Percentiles rank a stretch among this genome's conserved stretches.
Evolutionary conservation across 2,329 filamentous ascomycete species (phyloP).

Genomic region (Coniochaeta hoffmannii): DNA sequence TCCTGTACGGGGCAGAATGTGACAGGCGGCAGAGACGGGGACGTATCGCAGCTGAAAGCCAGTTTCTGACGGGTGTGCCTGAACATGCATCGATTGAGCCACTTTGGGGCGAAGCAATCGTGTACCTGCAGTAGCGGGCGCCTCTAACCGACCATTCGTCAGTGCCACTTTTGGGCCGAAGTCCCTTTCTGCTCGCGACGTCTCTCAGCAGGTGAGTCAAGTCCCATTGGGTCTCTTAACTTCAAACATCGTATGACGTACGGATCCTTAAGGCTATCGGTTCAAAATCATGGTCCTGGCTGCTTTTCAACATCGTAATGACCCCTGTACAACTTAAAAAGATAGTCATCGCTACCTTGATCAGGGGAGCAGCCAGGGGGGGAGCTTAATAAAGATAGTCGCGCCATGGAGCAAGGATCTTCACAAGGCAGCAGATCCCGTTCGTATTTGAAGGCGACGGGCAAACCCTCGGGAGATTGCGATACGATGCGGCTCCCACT

Average conservation of each 20-base stretch:
- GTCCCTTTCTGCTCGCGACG: too few relatives aligned
- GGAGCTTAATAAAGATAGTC: background rate
- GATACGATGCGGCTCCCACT: conserved; percentile 1
- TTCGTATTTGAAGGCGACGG: background rate
- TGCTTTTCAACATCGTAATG: too few relatives aligned
- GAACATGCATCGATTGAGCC: background rate
- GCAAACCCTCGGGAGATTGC: conserved; percentile 1
- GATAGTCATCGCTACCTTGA: background rate
- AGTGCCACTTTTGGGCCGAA: too few relatives aligned
- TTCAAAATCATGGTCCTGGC: too few relatives aligned
- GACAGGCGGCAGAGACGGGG: background rate
- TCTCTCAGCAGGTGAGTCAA: too few relatives aligned
- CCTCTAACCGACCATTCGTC: background rate
- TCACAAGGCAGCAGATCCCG: background rate
- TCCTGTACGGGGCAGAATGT: background rate
- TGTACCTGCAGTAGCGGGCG: conserved; percentile 3
- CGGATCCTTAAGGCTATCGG: too few relatives aligned
- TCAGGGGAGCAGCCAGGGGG: background rate
- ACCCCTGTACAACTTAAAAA: background rate
- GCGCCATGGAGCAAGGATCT: background rate
- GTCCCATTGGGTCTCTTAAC: background rate
- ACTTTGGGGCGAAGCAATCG: background rate
- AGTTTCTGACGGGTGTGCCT: background rate
- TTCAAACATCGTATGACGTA: background rate
- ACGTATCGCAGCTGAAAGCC: conserved; percentile 1